A percentile compares a stretch with the other conserved stretches of the same genome.
These are phyloP conservation scores for Diaporthe sp. DNA, from an alignment of 2,329 filamentous ascomycete species.

Conservation along the genomic window DNA sequence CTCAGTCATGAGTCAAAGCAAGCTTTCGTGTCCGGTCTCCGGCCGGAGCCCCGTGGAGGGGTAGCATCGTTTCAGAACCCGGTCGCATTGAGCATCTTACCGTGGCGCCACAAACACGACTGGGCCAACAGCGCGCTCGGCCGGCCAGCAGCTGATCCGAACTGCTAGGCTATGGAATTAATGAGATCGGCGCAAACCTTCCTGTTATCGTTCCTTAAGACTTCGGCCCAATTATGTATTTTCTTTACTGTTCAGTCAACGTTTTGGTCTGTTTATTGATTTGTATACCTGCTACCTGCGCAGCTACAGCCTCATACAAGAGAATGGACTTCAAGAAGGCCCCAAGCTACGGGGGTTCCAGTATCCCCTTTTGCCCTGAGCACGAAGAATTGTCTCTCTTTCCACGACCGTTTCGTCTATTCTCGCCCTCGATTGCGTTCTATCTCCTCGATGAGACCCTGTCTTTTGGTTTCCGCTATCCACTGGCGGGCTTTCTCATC, in stretches of 20 bases:
- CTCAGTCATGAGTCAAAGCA: constrained; percentile 6
- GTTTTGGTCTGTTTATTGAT: too few relatives aligned
- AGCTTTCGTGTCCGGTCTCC: constrained; percentile 5
- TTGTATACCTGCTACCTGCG: too few relatives aligned
- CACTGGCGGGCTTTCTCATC: not conserved
- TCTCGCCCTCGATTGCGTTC: not conserved
- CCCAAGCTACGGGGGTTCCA: not conserved
- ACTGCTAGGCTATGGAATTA: not conserved
- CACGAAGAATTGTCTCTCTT: not conserved
- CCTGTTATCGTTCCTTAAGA: too few relatives aligned
- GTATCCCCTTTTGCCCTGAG: not conserved
- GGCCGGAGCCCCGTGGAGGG: not conserved
- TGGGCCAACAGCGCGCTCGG: not conserved
- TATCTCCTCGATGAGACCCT: not conserved
- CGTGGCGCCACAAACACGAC: not conserved
- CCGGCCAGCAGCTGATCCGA: constrained; percentile 15
- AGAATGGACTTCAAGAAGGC: not conserved
- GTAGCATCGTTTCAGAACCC: constrained; percentile 22
- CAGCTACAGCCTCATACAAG: too few relatives aligned
- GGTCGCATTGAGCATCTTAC: constrained; percentile 3
- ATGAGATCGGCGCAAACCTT: constrained; percentile 13
- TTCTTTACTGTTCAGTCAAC: too few relatives aligned
- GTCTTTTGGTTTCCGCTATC: not conserved
- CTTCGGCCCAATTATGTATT: too few relatives aligned
- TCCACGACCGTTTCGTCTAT: not conserved